phyloP scores from a whole-genome alignment of 208 protist genomes.

The Naegleria fowleri region DNA sequence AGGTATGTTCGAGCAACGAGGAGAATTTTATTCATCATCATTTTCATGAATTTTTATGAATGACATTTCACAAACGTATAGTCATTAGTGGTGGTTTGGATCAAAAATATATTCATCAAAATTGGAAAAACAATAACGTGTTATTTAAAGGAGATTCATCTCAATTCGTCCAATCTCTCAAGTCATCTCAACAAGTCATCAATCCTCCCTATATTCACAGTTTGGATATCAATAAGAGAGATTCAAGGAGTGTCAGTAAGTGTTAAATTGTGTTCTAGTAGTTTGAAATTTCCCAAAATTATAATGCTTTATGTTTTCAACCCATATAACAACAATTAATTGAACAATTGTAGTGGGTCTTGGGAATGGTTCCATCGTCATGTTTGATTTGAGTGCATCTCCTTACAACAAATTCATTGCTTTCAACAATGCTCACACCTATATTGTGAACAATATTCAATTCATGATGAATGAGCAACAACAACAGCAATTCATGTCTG shows the following conservation, averaged over 20 bases:
- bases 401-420: background rate
- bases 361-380: background rate
- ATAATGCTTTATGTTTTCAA: too few species aligned
- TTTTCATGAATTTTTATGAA: too few species aligned
- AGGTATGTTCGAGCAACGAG: too few species aligned
- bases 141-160: background rate
- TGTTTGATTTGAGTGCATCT: background rate
- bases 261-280: too few species aligned
- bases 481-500: background rate
- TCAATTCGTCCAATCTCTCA: background rate
- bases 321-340: too few species aligned
- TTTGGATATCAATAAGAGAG: background rate
- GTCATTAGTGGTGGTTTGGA: background rate
- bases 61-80: too few species aligned
- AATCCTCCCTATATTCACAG: background rate
- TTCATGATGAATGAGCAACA: background rate
- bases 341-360: background rate
- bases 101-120: conserved; percentile 8
- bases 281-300: too few species aligned
- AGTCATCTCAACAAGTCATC: background rate
- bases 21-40: too few species aligned
- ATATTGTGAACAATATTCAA: background rate
- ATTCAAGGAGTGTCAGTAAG: background rate
- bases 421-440: background rate
- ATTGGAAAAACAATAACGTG: background rate